These are phyloP conservation scores for Chrysoporthe deuterocubensis DNA, from an alignment of 2,329 filamentous ascomycete genomes.

Conservation along the genomic window DNA sequence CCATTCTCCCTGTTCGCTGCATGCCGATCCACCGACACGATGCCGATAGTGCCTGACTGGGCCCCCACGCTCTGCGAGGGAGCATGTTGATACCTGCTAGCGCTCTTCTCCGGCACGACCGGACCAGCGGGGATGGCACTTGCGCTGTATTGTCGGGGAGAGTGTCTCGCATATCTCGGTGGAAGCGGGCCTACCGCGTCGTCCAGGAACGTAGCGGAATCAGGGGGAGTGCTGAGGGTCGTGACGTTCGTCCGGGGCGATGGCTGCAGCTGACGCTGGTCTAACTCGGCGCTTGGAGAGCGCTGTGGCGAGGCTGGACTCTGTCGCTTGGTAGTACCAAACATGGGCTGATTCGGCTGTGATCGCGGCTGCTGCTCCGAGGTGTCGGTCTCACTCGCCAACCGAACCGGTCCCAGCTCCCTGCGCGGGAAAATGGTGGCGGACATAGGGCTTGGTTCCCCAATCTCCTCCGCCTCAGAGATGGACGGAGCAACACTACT, in stretches of 20 bases:
- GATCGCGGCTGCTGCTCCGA: constrained; percentile 15
- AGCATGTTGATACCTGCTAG: constrained; percentile 32
- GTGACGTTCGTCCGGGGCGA: constrained; percentile 41
- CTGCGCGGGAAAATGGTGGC: constrained; percentile 12
- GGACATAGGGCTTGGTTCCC: constrained; percentile 8
- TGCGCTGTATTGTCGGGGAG: constrained; percentile 21
- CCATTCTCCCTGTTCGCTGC: constrained; percentile 40
- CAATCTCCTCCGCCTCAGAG: constrained; percentile 33
- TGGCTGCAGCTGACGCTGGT: constrained; percentile 20
- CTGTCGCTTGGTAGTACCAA: constrained; percentile 31
- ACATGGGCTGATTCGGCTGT: constrained; percentile 31
- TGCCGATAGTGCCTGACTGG: constrained; percentile 40
- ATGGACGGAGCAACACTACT: constrained; percentile 41
- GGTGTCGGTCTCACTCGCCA: constrained; percentile 8
- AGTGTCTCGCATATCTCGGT: constrained; percentile 30
- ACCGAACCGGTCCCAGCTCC: constrained; percentile 17
- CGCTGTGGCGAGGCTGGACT: constrained; percentile 31
- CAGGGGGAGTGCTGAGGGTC: constrained; percentile 38
- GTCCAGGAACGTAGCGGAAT: constrained; percentile 39
- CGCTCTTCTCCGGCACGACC: constrained; percentile 35
- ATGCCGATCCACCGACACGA: constrained; percentile 45
- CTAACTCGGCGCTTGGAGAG: constrained; percentile 29
- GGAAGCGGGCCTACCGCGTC: constrained; percentile 41
- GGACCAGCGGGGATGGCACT: constrained; percentile 19
- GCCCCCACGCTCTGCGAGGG: constrained; percentile 10